Evolutionary conservation across 805 yeast species (phyloP).

Genomic region (Candida sakaeoensis): DNA sequence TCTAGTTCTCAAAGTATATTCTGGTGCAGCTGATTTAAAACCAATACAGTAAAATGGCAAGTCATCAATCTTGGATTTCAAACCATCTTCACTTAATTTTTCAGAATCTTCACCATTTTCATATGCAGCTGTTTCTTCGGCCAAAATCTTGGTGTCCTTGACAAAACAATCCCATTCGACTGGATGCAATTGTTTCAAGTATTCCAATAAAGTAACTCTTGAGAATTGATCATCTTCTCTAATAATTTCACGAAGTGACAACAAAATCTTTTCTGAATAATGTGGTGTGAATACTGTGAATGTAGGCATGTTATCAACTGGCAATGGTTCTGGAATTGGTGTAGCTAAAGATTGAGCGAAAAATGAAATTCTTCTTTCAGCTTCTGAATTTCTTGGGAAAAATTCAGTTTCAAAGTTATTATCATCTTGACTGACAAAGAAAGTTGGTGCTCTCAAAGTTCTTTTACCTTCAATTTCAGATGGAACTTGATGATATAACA

Average conservation of each 20-base stretch:
- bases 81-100: constrained; percentile 29
- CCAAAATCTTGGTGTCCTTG: constrained; percentile 51
- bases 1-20: constrained; percentile 44
- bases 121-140: constrained; percentile 49
- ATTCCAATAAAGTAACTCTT: constrained; percentile 51
- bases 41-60: constrained; percentile 46
- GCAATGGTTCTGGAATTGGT: constrained; percentile 97
- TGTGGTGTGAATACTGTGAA: constrained; percentile 92
- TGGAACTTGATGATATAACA: constrained; percentile 97
- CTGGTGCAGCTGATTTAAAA: constrained; percentile 46
- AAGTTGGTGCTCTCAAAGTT: constrained; percentile 97
- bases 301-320: constrained; percentile 99
- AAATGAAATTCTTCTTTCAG: constrained; percentile 99
- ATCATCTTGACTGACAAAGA: constrained; percentile 97
- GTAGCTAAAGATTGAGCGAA: constrained; percentile 98
- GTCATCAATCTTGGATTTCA: constrained; percentile 37
- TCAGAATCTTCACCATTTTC: constrained; percentile 49
- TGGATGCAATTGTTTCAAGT: constrained; percentile 53
- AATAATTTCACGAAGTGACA: constrained; percentile 75
- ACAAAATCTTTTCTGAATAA: constrained; percentile 75
- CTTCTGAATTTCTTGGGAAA: constrained; percentile 95
- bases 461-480: constrained; percentile 97
- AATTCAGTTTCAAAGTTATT: constrained; percentile 91
- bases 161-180: constrained; percentile 57
- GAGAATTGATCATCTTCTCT: constrained; percentile 65